Percentiles rank a stretch among this genome's conserved stretches.
phyloP scores from a whole-genome alignment of 2,329 filamentous ascomycete genomes.

The Phyllosticta paracitricarpa region DNA sequence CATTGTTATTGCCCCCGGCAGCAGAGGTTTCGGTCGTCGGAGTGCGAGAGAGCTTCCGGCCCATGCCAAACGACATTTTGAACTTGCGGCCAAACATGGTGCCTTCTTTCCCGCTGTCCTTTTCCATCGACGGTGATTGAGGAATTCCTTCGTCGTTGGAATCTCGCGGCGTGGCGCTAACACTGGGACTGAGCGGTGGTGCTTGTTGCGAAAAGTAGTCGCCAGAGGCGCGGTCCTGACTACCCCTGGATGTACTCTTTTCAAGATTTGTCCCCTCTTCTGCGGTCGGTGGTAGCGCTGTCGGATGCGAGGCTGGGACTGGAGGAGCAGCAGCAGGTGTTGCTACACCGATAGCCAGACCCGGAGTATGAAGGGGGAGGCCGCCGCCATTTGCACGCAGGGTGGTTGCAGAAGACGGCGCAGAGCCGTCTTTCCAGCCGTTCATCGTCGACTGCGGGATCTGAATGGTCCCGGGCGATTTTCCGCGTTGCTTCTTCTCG shows the following conservation, averaged over 20 bases:
- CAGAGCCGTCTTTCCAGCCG: slow-evolving; percentile 33
- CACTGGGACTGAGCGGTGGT: slow-evolving; percentile 9
- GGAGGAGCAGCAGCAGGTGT: slow-evolving; percentile 45
- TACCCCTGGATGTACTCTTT: slow-evolving; percentile 46
- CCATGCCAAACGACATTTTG: slow-evolving; percentile 59
- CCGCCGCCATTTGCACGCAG: slow-evolving; percentile 53
- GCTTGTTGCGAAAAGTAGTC: slow-evolving; percentile 66
- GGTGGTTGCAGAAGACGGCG: slow-evolving; percentile 40
- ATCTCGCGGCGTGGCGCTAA: slow-evolving; percentile 17
- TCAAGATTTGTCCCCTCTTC: slow-evolving; percentile 41
- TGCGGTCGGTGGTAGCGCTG: slow-evolving; percentile 27
- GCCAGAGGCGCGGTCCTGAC: slow-evolving; percentile 46
- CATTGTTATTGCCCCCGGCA: not conserved
- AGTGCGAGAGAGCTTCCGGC: slow-evolving; percentile 71
- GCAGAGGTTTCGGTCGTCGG: slow-evolving; percentile 44
- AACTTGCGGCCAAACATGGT: slow-evolving; percentile 77
- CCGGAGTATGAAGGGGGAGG: slow-evolving; percentile 58
- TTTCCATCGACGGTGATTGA: slow-evolving; percentile 33
- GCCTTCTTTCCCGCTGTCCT: slow-evolving; percentile 40
- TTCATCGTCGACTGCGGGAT: slow-evolving; percentile 40
- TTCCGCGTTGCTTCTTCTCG: slow-evolving; percentile 48
- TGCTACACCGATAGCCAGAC: slow-evolving; percentile 66
- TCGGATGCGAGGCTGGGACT: slow-evolving; percentile 21
- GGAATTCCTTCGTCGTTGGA: slow-evolving; percentile 17
- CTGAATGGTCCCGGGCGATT: slow-evolving; percentile 53